A percentile compares a stretch with the other conserved stretches of the same genome.
Evolutionary conservation across 345 rosid genomes (phyloP).

Genomic region (Salix suchowensis): DNA sequence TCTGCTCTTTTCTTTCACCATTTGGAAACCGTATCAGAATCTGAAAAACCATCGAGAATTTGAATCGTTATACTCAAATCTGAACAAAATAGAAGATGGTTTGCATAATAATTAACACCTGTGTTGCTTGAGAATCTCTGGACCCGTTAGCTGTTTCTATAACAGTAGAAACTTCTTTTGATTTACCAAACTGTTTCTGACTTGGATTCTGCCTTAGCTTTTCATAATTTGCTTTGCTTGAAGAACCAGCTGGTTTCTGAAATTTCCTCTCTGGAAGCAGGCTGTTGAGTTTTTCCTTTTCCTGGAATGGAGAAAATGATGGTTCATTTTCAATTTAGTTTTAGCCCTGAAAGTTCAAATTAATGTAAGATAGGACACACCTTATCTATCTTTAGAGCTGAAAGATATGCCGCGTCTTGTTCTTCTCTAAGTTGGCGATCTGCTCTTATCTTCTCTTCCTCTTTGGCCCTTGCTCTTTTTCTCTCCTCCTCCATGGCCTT

Average conservation of each 20-base stretch:
- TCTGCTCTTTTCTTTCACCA: slow-evolving; percentile 57
- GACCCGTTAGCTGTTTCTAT: slow-evolving; percentile 20
- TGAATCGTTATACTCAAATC: not conserved
- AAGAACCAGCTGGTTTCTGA: slow-evolving; percentile 25
- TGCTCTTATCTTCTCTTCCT: slow-evolving; percentile 40
- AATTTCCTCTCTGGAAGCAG: slow-evolving; percentile 9
- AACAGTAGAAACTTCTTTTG: slow-evolving; percentile 15
- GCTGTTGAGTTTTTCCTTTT: slow-evolving; percentile 39
- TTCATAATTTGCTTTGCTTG: slow-evolving; percentile 15
- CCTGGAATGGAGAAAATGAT: slow-evolving; percentile 19
- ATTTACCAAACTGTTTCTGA: slow-evolving; percentile 22
- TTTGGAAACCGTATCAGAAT: slow-evolving; percentile 53
- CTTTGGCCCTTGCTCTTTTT: slow-evolving; percentile 29
- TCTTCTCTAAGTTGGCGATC: slow-evolving; percentile 50
- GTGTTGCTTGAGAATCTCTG: slow-evolving; percentile 35
- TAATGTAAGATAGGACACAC: slow-evolving; percentile 19
- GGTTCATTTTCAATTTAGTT: not conserved
- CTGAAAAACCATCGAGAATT: slow-evolving; percentile 25
- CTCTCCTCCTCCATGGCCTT: slow-evolving; percentile 36
- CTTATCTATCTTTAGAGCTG: slow-evolving; percentile 47
- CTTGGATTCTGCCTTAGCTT: slow-evolving; percentile 11
- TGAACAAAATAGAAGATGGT: not conserved
- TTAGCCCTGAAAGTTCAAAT: not conserved
- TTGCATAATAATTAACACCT: slow-evolving; percentile 22
- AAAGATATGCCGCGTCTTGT: slow-evolving; percentile 54